phyloP scores from a whole-genome alignment of 495 filamentous ascomycete genomes.

The Thermothielavioides terrestris region DNA sequence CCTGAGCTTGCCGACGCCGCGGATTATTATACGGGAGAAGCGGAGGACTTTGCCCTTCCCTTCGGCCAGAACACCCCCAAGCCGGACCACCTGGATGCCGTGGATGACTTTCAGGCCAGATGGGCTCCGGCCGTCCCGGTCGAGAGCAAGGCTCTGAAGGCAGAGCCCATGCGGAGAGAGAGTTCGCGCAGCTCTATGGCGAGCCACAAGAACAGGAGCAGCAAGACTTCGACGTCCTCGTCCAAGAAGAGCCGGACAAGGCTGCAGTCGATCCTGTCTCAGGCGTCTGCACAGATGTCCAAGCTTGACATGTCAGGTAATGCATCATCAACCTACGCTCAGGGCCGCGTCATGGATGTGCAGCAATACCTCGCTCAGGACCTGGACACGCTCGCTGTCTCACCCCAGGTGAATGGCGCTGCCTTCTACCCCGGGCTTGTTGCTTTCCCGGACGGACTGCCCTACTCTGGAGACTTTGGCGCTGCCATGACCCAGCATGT shows the following conservation, averaged over 20 bases:
- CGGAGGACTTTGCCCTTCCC: conserved; percentile 40
- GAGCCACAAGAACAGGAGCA: conserved; percentile 41
- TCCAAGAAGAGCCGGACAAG: conserved; percentile 37
- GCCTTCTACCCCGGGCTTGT: conserved; percentile 33
- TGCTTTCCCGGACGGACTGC: conserved; percentile 35
- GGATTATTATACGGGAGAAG: conserved; percentile 33
- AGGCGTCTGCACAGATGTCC: conserved; percentile 37
- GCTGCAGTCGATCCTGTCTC: conserved; percentile 37
- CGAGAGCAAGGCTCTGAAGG: conserved; percentile 28
- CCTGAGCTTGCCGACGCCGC: conserved; percentile 29
- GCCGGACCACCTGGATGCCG: conserved; percentile 37
- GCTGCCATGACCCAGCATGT: conserved; percentile 35
- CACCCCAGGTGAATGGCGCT: conserved; percentile 27
- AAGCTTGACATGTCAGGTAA: conserved; percentile 45
- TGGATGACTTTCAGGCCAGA: conserved; percentile 38
- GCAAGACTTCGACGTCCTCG: conserved; percentile 30
- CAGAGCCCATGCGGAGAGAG: conserved; percentile 41
- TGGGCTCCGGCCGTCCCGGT: conserved; percentile 32
- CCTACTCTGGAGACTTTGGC: conserved; percentile 31
- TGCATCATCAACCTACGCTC: conserved; percentile 23
- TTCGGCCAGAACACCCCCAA: conserved; percentile 44
- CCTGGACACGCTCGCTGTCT: conserved; percentile 35
- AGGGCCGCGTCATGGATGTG: conserved; percentile 37
- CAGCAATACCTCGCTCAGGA: conserved; percentile 39
- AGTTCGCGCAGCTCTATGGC: conserved; percentile 40